A percentile compares a stretch with the other conserved stretches of the same genome.
These are phyloP conservation scores for Musa schizocarpa DNA, from an alignment of 176 grass and related monocot species.

Conservation along the genomic window DNA sequence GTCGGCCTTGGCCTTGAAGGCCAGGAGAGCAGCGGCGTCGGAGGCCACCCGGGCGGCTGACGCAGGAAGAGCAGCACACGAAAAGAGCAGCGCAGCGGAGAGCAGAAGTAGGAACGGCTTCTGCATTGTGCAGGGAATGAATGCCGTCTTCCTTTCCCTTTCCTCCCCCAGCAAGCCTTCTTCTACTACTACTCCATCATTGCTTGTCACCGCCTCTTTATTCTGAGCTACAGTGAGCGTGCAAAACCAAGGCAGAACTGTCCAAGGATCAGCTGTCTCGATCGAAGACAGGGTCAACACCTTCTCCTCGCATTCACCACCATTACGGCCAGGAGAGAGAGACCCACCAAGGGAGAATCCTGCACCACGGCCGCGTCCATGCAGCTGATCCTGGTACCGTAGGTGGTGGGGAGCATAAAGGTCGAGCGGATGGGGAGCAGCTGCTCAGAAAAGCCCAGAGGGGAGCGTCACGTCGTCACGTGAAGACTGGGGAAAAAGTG, in stretches of 20 bases:
- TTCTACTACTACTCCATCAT: background rate
- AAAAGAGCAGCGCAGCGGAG: conserved; percentile 1
- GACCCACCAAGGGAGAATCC: background rate
- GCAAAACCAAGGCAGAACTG: no score
- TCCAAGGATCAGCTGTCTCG: no score
- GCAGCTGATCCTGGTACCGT: background rate
- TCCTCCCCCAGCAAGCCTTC: background rate
- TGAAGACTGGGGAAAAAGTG: background rate
- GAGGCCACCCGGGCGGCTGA: background rate
- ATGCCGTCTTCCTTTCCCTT: background rate
- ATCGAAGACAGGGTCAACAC: no score
- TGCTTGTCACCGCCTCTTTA: background rate
- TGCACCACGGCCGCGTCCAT: background rate
- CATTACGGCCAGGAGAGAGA: no score
- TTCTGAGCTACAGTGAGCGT: no score
- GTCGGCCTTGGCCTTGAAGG: conserved; percentile 74
- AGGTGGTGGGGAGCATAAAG: background rate
- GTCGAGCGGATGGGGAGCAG: background rate
- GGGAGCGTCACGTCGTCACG: background rate
- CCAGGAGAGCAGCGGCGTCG: conserved; percentile 27
- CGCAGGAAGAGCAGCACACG: background rate
- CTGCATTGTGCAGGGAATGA: background rate
- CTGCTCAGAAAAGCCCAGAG: background rate
- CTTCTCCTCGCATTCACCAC: no score
- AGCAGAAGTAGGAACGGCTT: background rate